Conservation (phyloP, 495 filamentous ascomycete genomes). For the Penicillium subrubescens region DNA sequence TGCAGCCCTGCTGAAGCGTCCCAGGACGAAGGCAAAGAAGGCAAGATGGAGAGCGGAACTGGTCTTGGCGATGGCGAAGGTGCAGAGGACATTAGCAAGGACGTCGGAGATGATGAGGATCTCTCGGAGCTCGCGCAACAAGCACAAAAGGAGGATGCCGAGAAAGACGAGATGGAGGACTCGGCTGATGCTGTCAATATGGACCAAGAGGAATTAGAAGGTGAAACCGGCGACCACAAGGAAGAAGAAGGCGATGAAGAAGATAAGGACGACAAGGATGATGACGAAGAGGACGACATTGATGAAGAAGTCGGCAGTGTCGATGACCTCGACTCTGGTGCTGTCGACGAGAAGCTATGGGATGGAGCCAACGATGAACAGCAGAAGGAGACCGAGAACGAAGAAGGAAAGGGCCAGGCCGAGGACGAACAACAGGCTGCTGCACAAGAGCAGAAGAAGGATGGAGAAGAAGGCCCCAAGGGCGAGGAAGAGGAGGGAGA, state of each 20-base stretch:
- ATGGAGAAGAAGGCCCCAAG: conserved; percentile 44
- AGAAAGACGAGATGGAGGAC: conserved; percentile 62
- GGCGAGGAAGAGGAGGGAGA: conserved; percentile 49
- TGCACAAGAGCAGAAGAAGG: conserved; percentile 58
- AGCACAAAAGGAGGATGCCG: conserved; percentile 58
- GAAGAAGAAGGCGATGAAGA: conserved; percentile 70
- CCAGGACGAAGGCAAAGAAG: conserved; percentile 63
- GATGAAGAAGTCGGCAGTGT: conserved; percentile 90
- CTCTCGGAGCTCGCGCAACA: conserved; percentile 89
- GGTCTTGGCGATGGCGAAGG: conserved; percentile 96
- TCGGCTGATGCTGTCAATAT: conserved; percentile 91
- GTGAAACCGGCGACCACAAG: conserved; percentile 42
- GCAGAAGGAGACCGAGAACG: conserved; percentile 81
- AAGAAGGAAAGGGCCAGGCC: conserved; percentile 64
- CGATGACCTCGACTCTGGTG: conserved; percentile 81
- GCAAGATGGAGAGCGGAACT: conserved; percentile 86
- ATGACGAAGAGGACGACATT: conserved; percentile 66
- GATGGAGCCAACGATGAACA: conserved; percentile 77
- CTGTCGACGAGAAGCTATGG: conserved; percentile 98
- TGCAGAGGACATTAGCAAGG: conserved; percentile 95
- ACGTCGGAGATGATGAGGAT: conserved; percentile 91
- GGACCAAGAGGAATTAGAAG: conserved; percentile 78
- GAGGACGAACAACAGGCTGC: conserved; percentile 67
- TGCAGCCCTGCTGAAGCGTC: conserved; percentile 83
- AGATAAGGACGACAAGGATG: conserved; percentile 49